Percentiles rank a stretch among this genome's conserved stretches.
These are phyloP conservation scores for Rauvolfia tetraphylla DNA, from an alignment of 257 asterid species.

Conservation along the genomic window DNA sequence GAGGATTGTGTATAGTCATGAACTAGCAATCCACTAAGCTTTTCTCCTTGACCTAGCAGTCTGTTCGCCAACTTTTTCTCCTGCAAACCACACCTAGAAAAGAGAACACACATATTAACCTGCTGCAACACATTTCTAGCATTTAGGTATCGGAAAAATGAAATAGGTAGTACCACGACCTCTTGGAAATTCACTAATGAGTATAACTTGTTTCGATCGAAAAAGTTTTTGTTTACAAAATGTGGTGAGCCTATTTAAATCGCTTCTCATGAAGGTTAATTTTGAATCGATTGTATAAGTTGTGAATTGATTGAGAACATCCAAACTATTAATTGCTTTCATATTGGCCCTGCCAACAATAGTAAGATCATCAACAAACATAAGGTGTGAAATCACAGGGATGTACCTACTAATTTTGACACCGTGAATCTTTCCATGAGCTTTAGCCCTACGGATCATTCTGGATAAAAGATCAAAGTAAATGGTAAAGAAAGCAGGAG, in stretches of 20 bases:
- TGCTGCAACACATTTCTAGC: slow-evolving; percentile 7
- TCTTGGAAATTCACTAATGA: no score
- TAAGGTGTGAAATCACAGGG: background rate
- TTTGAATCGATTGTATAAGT: no score
- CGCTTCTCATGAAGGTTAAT: no score
- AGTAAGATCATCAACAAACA: background rate
- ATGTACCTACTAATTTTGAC: background rate
- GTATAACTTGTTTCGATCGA: background rate
- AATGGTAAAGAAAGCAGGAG: background rate
- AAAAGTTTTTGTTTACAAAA: background rate
- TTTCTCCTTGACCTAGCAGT: slow-evolving; percentile 86
- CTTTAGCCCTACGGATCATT: background rate
- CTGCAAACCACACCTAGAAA: slow-evolving; percentile 79
- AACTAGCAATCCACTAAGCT: slow-evolving; percentile 61
- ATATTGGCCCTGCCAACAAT: background rate
- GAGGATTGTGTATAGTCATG: background rate
- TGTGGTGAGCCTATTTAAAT: no score
- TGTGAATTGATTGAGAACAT: no score
- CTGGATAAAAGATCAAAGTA: background rate
- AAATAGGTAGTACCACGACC: background rate
- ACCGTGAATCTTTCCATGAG: background rate
- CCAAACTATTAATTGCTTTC: background rate
- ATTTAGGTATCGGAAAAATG: background rate
- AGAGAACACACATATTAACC: slow-evolving; percentile 20
- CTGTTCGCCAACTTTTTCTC: slow-evolving; percentile 81